Conservation (phyloP, 2,329 filamentous ascomycete genomes). For the Talaromyces sp. region DNA sequence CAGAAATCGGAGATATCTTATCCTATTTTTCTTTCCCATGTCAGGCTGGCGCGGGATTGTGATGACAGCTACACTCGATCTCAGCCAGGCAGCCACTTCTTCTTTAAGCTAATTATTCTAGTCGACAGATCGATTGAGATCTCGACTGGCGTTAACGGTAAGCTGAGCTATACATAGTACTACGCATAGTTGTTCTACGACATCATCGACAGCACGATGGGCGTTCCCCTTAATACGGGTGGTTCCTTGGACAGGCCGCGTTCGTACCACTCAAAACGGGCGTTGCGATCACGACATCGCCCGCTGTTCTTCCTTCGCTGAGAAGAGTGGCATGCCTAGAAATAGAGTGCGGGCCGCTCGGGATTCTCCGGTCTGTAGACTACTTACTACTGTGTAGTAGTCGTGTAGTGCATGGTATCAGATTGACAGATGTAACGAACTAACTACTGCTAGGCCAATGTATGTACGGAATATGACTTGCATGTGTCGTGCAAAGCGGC, state of each 20-base stretch:
- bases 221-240: not conserved
- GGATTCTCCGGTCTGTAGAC: not conserved
- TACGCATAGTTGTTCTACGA: not conserved
- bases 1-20: not conserved
- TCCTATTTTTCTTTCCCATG: not conserved
- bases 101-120: not conserved
- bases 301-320: not conserved
- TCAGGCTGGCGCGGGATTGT: slow-evolving; percentile 6
- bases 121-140: not conserved
- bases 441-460: no score
- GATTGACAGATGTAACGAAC: not conserved
- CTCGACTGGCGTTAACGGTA: not conserved
- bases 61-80: not conserved
- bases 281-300: slow-evolving; percentile 8
- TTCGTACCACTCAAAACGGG: not conserved
- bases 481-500: not conserved
- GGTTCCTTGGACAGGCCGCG: not conserved
- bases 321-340: not conserved
- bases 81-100: slow-evolving; percentile 1
- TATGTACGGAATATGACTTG: not conserved
- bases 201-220: not conserved
- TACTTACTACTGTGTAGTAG: no score
- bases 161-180: no score
- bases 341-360: not conserved
- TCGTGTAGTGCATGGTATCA: not conserved